Evolutionary conservation across 2,329 filamentous ascomycete species (phyloP).

Genomic region (Alternaria burnsii): DNA sequence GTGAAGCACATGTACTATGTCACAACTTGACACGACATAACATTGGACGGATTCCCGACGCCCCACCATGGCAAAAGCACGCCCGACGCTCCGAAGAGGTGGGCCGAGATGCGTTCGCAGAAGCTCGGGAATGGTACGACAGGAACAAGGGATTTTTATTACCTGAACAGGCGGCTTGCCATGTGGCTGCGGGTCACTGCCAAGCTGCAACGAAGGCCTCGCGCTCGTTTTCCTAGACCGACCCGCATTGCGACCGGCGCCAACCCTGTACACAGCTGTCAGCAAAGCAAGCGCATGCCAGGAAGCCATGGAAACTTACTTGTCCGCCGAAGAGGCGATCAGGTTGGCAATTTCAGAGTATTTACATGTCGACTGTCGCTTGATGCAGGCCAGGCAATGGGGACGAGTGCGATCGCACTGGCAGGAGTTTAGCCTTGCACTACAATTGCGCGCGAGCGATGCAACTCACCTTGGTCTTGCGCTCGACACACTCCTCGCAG

Average conservation of each 20-base stretch:
- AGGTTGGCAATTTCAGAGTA: slow-evolving; percentile 81
- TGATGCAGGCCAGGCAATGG: slow-evolving; percentile 66
- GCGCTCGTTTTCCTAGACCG: slow-evolving; percentile 40
- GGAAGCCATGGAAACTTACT: slow-evolving; percentile 46
- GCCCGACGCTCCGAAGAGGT: slow-evolving; percentile 3
- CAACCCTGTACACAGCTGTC: slow-evolving; percentile 36
- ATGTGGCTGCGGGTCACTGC: slow-evolving; percentile 34
- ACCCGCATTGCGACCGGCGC: slow-evolving; percentile 35
- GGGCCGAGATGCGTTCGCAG: slow-evolving; percentile 26
- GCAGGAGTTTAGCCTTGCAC: slow-evolving; percentile 19
- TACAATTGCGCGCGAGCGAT: not conserved
- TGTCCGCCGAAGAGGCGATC: slow-evolving; percentile 67
- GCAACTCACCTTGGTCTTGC: slow-evolving; percentile 76
- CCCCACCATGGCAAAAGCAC: not conserved
- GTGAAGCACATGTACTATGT: too few relatives aligned
- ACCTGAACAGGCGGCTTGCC: slow-evolving; percentile 40
- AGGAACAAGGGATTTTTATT: slow-evolving; percentile 30
- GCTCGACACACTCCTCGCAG: slow-evolving; percentile 80
- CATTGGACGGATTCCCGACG: not conserved
- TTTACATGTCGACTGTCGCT: slow-evolving; percentile 76
- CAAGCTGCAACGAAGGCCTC: slow-evolving; percentile 36
- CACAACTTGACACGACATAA: too few relatives aligned
- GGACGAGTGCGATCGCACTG: slow-evolving; percentile 80
- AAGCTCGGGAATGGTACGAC: slow-evolving; percentile 12
- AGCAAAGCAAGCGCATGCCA: slow-evolving; percentile 17